Conservation (phyloP, 345 rosid genomes). For the Pistacia integerrima region DNA sequence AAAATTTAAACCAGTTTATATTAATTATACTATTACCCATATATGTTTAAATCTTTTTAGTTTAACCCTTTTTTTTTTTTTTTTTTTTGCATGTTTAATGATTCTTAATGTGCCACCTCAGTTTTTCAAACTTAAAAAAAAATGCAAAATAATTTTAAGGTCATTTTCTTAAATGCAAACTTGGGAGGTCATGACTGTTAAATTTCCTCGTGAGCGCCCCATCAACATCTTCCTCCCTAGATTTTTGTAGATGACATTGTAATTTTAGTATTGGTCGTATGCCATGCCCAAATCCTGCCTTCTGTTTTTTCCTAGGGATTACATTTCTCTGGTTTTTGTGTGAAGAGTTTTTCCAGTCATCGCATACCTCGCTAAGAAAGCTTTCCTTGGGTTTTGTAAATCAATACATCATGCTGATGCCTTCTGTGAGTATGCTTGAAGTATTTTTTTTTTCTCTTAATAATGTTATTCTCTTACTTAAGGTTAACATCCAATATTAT, state of each 20-base stretch:
- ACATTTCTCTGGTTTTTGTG: conserved; percentile 16
- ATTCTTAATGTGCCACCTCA: too few species aligned
- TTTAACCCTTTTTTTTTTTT: too few species aligned
- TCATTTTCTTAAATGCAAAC: too few species aligned
- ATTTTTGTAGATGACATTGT: conserved; percentile 59
- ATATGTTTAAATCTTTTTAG: too few species aligned
- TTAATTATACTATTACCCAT: too few species aligned
- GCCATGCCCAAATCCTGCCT: too few species aligned
- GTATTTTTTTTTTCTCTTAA: conserved; percentile 5
- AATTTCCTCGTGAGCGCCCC: conserved; percentile 54
- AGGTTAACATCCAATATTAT: conserved; percentile 2
- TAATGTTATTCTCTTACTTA: conserved; percentile 6
- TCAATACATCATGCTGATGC: conserved; percentile 90
- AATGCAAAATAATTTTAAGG: too few species aligned
- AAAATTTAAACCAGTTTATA: too few species aligned
- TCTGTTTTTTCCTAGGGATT: background rate
- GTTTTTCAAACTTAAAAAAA: too few species aligned
- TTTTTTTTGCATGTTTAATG: too few species aligned
- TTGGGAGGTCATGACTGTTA: too few species aligned
- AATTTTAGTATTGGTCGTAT: too few species aligned
- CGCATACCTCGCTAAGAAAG: conserved; percentile 80
- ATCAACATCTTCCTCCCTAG: conserved; percentile 79
- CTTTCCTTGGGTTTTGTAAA: conserved; percentile 86
- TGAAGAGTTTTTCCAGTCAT: conserved; percentile 89
- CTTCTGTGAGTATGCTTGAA: conserved; percentile 68